These are phyloP conservation scores for Parachaetomium inaequale DNA, from an alignment of 495 filamentous ascomycete genomes.

Conservation along the genomic window DNA sequence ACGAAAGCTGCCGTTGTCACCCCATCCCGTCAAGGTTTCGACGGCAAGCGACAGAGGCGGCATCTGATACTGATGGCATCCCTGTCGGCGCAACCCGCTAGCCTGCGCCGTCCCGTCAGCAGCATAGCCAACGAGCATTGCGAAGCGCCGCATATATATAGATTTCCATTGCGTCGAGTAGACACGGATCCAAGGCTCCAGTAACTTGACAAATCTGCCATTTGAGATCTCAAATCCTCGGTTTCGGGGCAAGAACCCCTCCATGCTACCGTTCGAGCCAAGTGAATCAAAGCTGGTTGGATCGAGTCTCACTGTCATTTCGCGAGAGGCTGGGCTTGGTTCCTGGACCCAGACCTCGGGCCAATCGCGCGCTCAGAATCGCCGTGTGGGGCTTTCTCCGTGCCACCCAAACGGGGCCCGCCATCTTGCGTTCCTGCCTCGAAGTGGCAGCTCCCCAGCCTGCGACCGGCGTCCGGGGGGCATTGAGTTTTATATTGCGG, in stretches of 20 bases:
- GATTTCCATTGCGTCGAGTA: neutral
- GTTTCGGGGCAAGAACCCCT: neutral
- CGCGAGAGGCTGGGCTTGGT: slow-evolving; percentile 27
- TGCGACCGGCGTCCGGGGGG: slow-evolving; percentile 17
- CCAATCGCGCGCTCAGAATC: slow-evolving; percentile 19
- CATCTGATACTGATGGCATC: neutral
- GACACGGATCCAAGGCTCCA: neutral
- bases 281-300: slow-evolving; percentile 16
- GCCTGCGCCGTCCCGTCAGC: slow-evolving; percentile 1
- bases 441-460: slow-evolving; percentile 17
- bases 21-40: neutral
- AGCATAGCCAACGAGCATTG: slow-evolving; percentile 3
- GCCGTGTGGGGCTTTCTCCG: slow-evolving; percentile 17
- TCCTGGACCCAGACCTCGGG: slow-evolving; percentile 3
- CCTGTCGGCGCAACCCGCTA: neutral
- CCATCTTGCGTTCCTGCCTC: slow-evolving; percentile 31
- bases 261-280: slow-evolving; percentile 6
- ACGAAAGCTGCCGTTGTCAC: neutral
- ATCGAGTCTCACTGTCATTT: slow-evolving; percentile 26
- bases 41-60: neutral
- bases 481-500: slow-evolving; percentile 37
- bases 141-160: slow-evolving; percentile 1
- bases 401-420: slow-evolving; percentile 25
- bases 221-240: neutral
- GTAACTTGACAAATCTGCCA: neutral